Percentiles rank a stretch among this genome's conserved stretches.
Evolutionary conservation across 2,329 filamentous ascomycete species (phyloP).

Genomic region (Venturia nashicola): DNA sequence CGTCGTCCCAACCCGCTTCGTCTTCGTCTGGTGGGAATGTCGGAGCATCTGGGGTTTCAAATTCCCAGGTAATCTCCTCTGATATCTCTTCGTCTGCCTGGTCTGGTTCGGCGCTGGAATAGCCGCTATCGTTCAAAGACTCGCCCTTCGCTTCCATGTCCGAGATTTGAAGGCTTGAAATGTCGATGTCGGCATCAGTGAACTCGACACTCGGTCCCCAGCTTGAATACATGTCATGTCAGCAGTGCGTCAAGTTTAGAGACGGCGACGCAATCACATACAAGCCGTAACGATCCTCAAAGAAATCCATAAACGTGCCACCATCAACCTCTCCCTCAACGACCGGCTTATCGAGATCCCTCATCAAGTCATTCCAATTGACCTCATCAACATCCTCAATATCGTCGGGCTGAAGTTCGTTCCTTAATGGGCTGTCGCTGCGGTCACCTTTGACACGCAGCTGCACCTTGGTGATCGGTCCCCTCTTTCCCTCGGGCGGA

Average conservation of each 20-base stretch:
- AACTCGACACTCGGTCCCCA: not conserved
- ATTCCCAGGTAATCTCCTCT: not conserved
- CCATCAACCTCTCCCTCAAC: not conserved
- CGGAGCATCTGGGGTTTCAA: not conserved
- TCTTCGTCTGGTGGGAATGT: not conserved
- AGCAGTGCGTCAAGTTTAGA: not conserved
- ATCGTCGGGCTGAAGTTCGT: not conserved
- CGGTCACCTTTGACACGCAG: not conserved
- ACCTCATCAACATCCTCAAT: conserved; percentile 2
- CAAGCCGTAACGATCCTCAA: not conserved
- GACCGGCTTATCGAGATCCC: not conserved
- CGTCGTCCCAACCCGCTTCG: not conserved
- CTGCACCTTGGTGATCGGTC: not conserved
- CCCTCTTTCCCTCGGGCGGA: not conserved
- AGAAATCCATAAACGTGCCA: not conserved
- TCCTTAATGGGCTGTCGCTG: not conserved
- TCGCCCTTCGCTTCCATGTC: not conserved
- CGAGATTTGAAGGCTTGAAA: not conserved
- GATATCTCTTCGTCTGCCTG: not conserved
- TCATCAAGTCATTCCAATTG: not conserved
- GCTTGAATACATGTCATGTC: not conserved
- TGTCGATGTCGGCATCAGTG: not conserved
- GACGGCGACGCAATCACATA: not conserved
- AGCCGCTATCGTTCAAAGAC: not conserved
- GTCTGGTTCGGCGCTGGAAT: not conserved